Base-by-base conservation (phyloP, 306 rosid genomes). In the Sesbania bispinosa region DNA sequence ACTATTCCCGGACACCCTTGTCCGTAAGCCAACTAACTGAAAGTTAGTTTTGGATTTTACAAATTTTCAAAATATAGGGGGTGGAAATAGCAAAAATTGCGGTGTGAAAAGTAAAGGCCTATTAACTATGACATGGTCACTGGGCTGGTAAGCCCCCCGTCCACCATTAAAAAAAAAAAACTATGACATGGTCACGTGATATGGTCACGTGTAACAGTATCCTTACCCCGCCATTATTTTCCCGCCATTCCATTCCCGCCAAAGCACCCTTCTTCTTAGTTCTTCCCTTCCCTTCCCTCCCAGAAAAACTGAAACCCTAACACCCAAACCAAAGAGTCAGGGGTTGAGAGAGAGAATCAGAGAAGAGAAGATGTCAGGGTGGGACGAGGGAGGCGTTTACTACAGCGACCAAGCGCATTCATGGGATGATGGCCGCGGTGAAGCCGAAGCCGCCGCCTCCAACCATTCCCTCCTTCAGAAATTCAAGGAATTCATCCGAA, bases 351-450 rank as follows among this genome's bases (percentile, higher is more conserved):
- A n/a, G 19, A 43, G 72, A 63, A 19, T 16, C 33, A 13, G 4
- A 51, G 77, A n/a, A n/a, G n/a, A n/a, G n/a, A 74, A 73, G 4
- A 92, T 94, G 99, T 91, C 99, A 13, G 99, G 97, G 2, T 94
- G 99, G 99, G 99, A 94, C 75, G 99, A 94, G 67, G 99, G 99
- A 59, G 99, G 88, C 10, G 74, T 94, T 43, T 91, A 80, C 87
- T 94, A 94, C 85, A 94, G 96, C 73, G 99, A 94, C 75, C 99
- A 91, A 79, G 96, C 99, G 1, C 90, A 89, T 78, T 89, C 96
- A 1, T 89, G 88, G 72, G 96, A 93, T 2, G 89, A 79, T 48
- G 82, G 83, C 9, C 85, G 71, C 19, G 76, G 81, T 35, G 89
- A 78, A 20, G 18, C 71, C 2, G 83, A 65, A 16, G 78, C 80